A percentile compares a stretch with the other conserved stretches of the same genome.
Conservation (phyloP, 352 stramenopile genomes). For the Pythium aquatile region DNA sequence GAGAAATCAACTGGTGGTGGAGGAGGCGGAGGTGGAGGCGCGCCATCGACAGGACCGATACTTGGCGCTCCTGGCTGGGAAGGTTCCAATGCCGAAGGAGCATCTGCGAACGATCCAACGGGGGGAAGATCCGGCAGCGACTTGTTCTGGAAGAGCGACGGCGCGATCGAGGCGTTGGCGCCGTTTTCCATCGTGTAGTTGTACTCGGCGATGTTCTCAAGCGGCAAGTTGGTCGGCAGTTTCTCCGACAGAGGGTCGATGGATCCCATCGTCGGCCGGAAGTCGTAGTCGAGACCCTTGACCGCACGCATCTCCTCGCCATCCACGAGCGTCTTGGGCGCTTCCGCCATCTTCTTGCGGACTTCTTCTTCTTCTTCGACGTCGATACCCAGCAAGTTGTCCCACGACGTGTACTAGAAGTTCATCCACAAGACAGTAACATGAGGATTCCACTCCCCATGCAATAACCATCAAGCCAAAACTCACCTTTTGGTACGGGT, state of each 20-base stretch:
- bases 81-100: conserved; percentile 61
- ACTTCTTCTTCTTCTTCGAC: conserved; percentile 88
- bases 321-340: conserved; percentile 76
- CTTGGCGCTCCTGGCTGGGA: conserved; percentile 30
- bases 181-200: conserved; percentile 61
- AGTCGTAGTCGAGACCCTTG: conserved; percentile 77
- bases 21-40: conserved; percentile 61
- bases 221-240: conserved; percentile 72
- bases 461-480: not conserved
- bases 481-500: conserved; percentile 83
- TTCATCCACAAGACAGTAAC: not conserved
- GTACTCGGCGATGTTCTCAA: conserved; percentile 79
- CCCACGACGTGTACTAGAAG: conserved; percentile 82
- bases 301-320: conserved; percentile 75
- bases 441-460: not conserved
- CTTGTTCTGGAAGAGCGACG: conserved; percentile 84
- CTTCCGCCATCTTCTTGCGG: conserved; percentile 75
- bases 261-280: conserved; percentile 61
- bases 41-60: conserved; percentile 64
- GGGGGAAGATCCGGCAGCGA: conserved; percentile 63
- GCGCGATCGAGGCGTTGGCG: conserved; percentile 65
- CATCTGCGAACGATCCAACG: conserved; percentile 63
- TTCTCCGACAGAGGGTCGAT: conserved; percentile 75
- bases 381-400: conserved; percentile 83
- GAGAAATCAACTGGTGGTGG: conserved; percentile 56